Evolutionary conservation across 139 green algal species (phyloP), one percentile per base, ranked within the genome.

Genomic region (Chlorella ohadii): DNA sequence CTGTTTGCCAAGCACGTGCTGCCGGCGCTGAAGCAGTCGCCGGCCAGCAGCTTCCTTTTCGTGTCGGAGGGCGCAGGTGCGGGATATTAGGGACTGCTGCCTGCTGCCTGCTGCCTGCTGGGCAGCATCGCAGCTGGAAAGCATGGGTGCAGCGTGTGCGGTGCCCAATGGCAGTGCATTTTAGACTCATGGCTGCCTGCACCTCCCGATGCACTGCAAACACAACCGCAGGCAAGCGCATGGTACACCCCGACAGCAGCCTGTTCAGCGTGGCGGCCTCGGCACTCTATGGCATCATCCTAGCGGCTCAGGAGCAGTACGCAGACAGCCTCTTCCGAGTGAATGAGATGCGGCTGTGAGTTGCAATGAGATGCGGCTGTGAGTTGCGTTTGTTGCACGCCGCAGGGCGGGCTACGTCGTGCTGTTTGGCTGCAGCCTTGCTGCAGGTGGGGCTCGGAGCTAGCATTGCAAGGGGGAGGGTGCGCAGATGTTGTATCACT

Each of bases 341-440:
- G 20, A 74, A 74, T 36, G 67, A 74, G 67, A 74, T 74, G 67
- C 34, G 67, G 6, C 67, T 74, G 34, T 59, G 51, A 59, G 51
- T 13, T 22, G 51, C 51, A 23, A 11, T 11, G 6, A 11, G 7
- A 6, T 6, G 7, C 44, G 44, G 7, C 11, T 6, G 7, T 16
- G 6, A 6, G 44, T 55, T 6, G 11, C 44, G 11, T 55, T 55
- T 6, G 44, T 55, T 55, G 44, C 44, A 11, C n/a, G n/a, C n/a
- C n/a, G n/a, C n/a, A n/a, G n/a, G n/a, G n/a, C n/a, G n/a, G n/a
- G n/a, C n/a, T n/a, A n/a, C n/a, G n/a, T n/a, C n/a, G n/a, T n/a
- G n/a, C n/a, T n/a, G n/a, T n/a, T n/a, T n/a, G n/a, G n/a, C n/a
- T n/a, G n/a, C n/a, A n/a, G n/a, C n/a, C n/a, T n/a, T n/a, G n/a